phyloP scores from a whole-genome alignment of 257 asterid species.

The Solanum clarkiae region DNA sequence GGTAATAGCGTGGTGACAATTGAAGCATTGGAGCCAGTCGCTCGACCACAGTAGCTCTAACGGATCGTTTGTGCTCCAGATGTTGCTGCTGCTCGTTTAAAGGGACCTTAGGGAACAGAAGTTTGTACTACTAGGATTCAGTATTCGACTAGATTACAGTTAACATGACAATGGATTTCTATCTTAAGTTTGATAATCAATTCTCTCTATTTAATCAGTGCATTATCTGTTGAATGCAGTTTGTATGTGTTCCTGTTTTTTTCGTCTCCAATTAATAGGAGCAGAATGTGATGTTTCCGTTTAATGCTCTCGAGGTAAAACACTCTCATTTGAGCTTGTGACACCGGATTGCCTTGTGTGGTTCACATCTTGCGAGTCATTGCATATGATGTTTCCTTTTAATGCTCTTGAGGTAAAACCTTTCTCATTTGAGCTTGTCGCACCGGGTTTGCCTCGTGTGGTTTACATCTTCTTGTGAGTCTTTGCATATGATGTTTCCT shows the following conservation, averaged over 20 bases:
- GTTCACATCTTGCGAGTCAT: no score
- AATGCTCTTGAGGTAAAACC: no score
- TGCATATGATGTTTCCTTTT: no score
- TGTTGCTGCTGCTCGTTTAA: background rate
- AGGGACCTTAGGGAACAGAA: background rate
- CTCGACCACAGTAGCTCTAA: conserved; percentile 6
- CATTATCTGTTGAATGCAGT: background rate
- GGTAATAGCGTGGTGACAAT: conserved; percentile 91
- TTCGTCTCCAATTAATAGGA: background rate
- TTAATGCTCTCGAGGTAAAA: background rate
- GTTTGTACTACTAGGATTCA: background rate
- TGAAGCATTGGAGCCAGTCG: conserved; percentile 84
- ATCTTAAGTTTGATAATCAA: background rate
- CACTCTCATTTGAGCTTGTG: background rate
- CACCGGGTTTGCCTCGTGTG: no score
- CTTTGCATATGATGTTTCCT: background rate
- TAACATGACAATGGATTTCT: background rate
- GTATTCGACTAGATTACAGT: background rate
- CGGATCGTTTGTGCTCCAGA: background rate
- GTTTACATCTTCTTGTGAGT: no score
- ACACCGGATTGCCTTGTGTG: no score
- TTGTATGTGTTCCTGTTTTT: background rate
- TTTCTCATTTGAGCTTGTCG: no score
- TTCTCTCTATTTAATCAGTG: background rate
- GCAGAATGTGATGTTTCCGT: background rate